Base-by-base conservation (phyloP, 257 asterid genomes). In the Avicennia marina region DNA sequence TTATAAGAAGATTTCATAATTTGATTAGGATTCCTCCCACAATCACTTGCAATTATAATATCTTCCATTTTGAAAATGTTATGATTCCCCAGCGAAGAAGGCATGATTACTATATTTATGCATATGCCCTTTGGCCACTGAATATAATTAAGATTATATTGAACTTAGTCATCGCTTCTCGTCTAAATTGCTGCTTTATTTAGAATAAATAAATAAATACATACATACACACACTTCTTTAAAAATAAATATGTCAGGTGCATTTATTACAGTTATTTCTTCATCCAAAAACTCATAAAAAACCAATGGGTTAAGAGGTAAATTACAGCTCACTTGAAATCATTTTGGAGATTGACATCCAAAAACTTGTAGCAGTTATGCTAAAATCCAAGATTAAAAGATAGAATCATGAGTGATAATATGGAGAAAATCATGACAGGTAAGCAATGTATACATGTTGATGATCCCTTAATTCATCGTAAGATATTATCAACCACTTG, bases 321-420 rank as follows among this genome's bases (percentile, higher is more conserved):
- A 53, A 63, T 4, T 42, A 53, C 63, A 55, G 20, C 34, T 34
- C 58, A 64, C 49, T 5, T 15, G 44, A 24, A 44, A 53, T 64
- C 24, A 65, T 25, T 56, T 11, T 13, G 39, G 16, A 40, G 31
- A 20, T 51, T 8, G 32, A 32, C 40, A 38, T 49, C 54, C 56
- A 55, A 55, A 29, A 55, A n/a, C n/a, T 40, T 8, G 71, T 25
- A 17, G 45, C 9, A 56, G 1, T 58, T 24, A 36, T 45, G 13
- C 24, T 29, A 44, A 26, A 36, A 34, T 50, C 59, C 53, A 13
- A 0, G 11, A 15, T 12, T 42, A 25, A 52, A 43, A 24, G 27
- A 54, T 53, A 36, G 22, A 52, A 26, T 60, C 5, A 55, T 57
- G 41, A 65, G 2, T 60, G 6, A 60, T 61, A n/a, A 49, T 17